Evolutionary conservation across 164 flowering plant genomes (phyloP), one percentile per base, ranked within the genome.

Genomic region (Vitis rotundifolia): DNA sequence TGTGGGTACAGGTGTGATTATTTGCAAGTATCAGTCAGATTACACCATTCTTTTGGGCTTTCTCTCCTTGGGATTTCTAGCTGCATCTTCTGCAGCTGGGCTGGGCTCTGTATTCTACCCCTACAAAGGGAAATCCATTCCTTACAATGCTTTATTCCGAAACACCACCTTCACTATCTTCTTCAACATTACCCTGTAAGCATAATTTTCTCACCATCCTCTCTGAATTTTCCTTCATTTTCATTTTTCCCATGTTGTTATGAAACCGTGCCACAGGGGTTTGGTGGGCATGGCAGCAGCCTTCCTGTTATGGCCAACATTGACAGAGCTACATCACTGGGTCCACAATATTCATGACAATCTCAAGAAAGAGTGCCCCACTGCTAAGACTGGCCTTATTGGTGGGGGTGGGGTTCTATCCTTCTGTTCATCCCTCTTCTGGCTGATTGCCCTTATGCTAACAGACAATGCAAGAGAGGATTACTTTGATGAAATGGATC

Each of bases 321-420:
- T 64, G 8, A 64, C 67, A 4, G 67, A 62, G n/a, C 52, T 9
- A 1, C 19, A 44, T 62, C 65, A 16, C 65, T 37, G 15, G 55
- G 19, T 19, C 37, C 31, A n/a, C 54, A 64, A 49, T 15, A 72
- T 82, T 13, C 85, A 79, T 69, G 70, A 79, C 63, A 60, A 50
- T 59, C 11, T 70, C 9, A 59, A 66, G 15, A 60, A 67, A 44
- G 55, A 2, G 2, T 82, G 86, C 68, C 78, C 86, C 9, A 82
- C 86, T 9, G 22, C 22, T 19, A 19, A 19, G 22, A 19, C 22
- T 19, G 22, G 86, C 0, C 76, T 83, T n/a, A 69, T 83, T n/a
- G 86, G 86, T 10, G 86, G 86, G 4, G 86, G 84, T 54, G 86
- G 84, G 12, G 80, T 83, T 60, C n/a, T 80, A 12, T 78, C 86